phyloP scores from a whole-genome alignment of 371 early-diverging fungal species.

The Umbelopsis sp. region DNA sequence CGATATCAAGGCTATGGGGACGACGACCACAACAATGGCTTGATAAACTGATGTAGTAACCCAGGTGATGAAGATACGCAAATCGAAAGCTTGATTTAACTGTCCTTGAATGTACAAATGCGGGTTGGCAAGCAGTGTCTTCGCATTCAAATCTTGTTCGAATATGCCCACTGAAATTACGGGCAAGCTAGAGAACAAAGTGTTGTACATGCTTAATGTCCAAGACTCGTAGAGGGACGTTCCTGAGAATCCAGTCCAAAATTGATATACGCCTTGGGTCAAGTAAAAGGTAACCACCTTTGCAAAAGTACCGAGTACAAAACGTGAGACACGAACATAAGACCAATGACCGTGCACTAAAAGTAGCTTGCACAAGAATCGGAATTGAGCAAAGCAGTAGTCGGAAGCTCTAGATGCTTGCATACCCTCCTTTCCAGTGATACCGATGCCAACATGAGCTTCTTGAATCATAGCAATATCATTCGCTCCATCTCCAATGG shows the following conservation, averaged over 20 bases:
- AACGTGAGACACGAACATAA: slow-evolving; percentile 74
- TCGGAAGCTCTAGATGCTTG: slow-evolving; percentile 93
- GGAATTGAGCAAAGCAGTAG: slow-evolving; percentile 89
- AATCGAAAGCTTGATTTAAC: slow-evolving; percentile 63
- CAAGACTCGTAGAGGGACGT: slow-evolving; percentile 80
- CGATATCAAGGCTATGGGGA: slow-evolving; percentile 44
- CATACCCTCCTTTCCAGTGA: slow-evolving; percentile 91
- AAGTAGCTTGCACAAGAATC: slow-evolving; percentile 69
- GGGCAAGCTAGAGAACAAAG: slow-evolving; percentile 79
- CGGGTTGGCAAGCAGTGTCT: slow-evolving; percentile 70
- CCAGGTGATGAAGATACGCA: slow-evolving; percentile 60
- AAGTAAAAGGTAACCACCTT: slow-evolving; percentile 81
- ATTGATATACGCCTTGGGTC: slow-evolving; percentile 66
- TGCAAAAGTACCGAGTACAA: slow-evolving; percentile 80
- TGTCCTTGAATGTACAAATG: slow-evolving; percentile 75
- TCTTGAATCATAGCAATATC: slow-evolving; percentile 95
- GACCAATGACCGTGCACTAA: slow-evolving; percentile 90
- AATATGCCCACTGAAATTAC: slow-evolving; percentile 82
- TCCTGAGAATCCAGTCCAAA: slow-evolving; percentile 82
- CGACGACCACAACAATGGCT: slow-evolving; percentile 47
- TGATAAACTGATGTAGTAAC: slow-evolving; percentile 68
- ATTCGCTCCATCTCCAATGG: slow-evolving; percentile 94
- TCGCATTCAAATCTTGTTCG: slow-evolving; percentile 77
- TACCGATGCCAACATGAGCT: slow-evolving; percentile 93
- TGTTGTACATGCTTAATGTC: slow-evolving; percentile 83